These are phyloP conservation scores for Oligophagozyma castellii DNA, from an alignment of 1,139 yeast genomes.

Conservation along the genomic window DNA sequence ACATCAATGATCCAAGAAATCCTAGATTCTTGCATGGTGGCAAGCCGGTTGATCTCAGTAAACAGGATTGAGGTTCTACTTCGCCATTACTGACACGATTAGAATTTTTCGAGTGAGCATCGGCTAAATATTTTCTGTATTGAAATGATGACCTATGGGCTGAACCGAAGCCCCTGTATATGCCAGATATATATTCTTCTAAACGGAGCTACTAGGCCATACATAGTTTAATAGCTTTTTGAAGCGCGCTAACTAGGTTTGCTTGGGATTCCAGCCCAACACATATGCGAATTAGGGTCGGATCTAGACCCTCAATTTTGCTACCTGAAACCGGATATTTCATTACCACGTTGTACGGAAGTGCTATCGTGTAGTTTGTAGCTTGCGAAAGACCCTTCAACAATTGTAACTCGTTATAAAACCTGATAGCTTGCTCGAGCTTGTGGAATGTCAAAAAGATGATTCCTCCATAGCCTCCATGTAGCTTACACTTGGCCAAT, in stretches of 20 bases:
- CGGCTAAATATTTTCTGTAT: too few relatives aligned
- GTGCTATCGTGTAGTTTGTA: conserved; percentile 83
- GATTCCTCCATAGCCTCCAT: conserved; percentile 91
- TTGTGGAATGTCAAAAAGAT: conserved; percentile 63
- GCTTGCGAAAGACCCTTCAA: conserved; percentile 84
- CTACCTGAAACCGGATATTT: conserved; percentile 45
- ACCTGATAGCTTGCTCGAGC: conserved; percentile 51
- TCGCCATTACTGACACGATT: too few relatives aligned
- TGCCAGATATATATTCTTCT: too few relatives aligned
- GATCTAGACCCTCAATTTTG: conserved; percentile 59
- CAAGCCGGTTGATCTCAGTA: conserved; percentile 15
- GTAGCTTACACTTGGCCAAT: conserved; percentile 36
- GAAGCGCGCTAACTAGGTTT: conserved; percentile 32
- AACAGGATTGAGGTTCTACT: background rate
- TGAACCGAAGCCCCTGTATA: too few relatives aligned
- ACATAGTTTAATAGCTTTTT: conserved; percentile 43
- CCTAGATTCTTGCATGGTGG: conserved; percentile 54
- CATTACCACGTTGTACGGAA: conserved; percentile 84
- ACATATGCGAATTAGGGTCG: conserved; percentile 67
- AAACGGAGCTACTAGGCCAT: too few relatives aligned
- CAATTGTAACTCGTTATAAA: conserved; percentile 60
- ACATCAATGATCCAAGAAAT: conserved; percentile 67
- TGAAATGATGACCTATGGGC: too few relatives aligned
- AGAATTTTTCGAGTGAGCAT: too few relatives aligned
- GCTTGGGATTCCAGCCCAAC: conserved; percentile 53